Conservation (phyloP, 306 rosid species). For the Rosa persica region DNA sequence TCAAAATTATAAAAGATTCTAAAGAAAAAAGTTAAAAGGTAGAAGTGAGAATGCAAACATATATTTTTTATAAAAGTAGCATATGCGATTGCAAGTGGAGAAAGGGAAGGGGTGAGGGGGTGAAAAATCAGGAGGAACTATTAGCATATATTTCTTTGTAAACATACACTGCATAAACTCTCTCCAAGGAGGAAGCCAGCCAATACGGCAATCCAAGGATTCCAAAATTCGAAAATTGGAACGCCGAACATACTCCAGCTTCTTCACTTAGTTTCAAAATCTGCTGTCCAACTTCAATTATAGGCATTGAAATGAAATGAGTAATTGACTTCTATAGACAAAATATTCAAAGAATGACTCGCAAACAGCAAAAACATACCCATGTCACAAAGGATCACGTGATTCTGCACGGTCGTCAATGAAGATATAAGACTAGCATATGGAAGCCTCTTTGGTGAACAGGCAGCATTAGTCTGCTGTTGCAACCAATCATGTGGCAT, state of each 20-base stretch:
- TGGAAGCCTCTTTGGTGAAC: slow-evolving; percentile 44
- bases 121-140: not conserved
- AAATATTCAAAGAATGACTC: slow-evolving; percentile 13
- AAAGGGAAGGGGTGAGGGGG: not conserved
- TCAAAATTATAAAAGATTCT: not conserved
- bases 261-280: slow-evolving; percentile 60
- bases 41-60: not conserved
- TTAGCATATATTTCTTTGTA: not conserved
- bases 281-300: slow-evolving; percentile 75
- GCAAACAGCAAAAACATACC: slow-evolving; percentile 40
- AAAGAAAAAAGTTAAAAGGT: not conserved
- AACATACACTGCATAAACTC: slow-evolving; percentile 56
- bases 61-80: not conserved
- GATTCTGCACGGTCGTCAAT: slow-evolving; percentile 50
- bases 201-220: slow-evolving; percentile 88
- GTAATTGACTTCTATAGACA: slow-evolving; percentile 20
- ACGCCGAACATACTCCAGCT: slow-evolving; percentile 47
- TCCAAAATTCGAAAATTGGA: slow-evolving; percentile 71
- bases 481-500: slow-evolving; percentile 49
- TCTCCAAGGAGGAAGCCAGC: slow-evolving; percentile 60
- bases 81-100: slow-evolving; percentile 6
- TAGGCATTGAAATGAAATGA: slow-evolving; percentile 25
- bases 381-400: slow-evolving; percentile 62
- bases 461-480: slow-evolving; percentile 38
- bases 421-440: slow-evolving; percentile 69